A percentile compares a stretch with the other conserved stretches of the same genome.
These are phyloP conservation scores for Pythium coloratum DNA, from an alignment of 352 stramenopile genomes.

Conservation along the genomic window DNA sequence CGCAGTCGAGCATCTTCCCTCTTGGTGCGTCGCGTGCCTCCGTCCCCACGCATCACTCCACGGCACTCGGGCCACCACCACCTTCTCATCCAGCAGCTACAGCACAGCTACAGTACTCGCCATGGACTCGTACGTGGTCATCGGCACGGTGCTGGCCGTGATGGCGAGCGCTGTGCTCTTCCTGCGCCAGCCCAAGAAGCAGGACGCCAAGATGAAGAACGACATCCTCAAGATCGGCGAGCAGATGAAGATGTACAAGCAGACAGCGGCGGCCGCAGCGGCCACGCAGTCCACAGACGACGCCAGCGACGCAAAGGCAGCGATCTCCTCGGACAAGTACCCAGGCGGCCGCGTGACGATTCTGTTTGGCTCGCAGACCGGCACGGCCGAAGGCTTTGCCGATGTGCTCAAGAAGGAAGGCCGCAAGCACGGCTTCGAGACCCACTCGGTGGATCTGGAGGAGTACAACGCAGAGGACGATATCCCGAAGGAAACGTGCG, in stretches of 20 bases:
- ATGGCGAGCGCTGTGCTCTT: constrained; percentile 66
- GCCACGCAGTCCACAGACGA: constrained; percentile 2
- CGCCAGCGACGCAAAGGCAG: not conserved
- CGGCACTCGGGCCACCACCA: not conserved
- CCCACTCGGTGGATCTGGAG: constrained; percentile 93
- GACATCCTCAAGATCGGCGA: constrained; percentile 71
- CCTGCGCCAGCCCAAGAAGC: constrained; percentile 53
- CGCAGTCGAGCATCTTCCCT: not conserved
- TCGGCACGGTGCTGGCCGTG: constrained; percentile 67
- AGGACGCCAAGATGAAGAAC: constrained; percentile 53
- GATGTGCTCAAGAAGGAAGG: constrained; percentile 92
- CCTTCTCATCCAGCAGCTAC: not conserved
- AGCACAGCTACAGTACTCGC: constrained; percentile 6
- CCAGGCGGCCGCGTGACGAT: constrained; percentile 85
- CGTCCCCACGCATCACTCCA: not conserved
- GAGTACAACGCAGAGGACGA: constrained; percentile 86
- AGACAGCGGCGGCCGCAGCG: constrained; percentile 40
- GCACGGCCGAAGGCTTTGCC: constrained; percentile 97
- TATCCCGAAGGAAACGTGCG: constrained; percentile 51
- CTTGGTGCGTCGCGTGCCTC: not conserved
- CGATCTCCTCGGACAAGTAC: constrained; percentile 25
- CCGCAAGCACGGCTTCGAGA: constrained; percentile 83
- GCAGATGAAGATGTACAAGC: constrained; percentile 86
- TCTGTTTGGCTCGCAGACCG: constrained; percentile 97
- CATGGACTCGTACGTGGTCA: constrained; percentile 68